A percentile compares a stretch with the other conserved stretches of the same genome.
Conservation (phyloP, 306 rosid species). For the Hippophae tibetana region DNA sequence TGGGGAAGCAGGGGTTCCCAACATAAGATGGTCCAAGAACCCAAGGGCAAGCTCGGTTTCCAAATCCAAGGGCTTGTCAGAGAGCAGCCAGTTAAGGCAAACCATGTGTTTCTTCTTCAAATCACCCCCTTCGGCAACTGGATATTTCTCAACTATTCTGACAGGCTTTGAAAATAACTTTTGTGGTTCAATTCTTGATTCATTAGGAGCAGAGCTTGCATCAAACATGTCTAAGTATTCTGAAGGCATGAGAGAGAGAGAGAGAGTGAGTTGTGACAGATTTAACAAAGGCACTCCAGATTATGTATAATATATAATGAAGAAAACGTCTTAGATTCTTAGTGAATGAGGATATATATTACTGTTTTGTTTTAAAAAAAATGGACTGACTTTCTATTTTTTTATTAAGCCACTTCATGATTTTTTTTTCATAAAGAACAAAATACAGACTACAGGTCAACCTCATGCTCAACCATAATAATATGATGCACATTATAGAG, state of each 20-base stretch:
- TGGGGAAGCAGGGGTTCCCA: constrained; percentile 99
- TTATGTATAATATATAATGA: neutral
- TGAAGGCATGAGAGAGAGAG: constrained; percentile 21
- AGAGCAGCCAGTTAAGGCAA: constrained; percentile 84
- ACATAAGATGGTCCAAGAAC: constrained; percentile 87
- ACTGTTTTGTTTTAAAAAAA: too few relatives aligned
- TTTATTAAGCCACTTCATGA: too few relatives aligned
- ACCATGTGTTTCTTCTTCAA: constrained; percentile 88
- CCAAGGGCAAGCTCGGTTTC: constrained; percentile 74
- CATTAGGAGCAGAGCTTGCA: constrained; percentile 63
- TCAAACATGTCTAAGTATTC: constrained; percentile 80
- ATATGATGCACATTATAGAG: too few relatives aligned
- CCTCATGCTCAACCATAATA: too few relatives aligned
- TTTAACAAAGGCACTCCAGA: constrained; percentile 6
- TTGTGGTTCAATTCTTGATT: constrained; percentile 66
- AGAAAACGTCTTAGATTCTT: too few relatives aligned
- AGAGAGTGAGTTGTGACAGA: constrained; percentile 18
- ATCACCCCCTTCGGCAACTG: constrained; percentile 79
- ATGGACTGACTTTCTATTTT: too few relatives aligned
- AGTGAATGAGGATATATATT: too few relatives aligned
- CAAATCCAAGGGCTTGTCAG: constrained; percentile 83
- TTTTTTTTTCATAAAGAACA: too few relatives aligned
- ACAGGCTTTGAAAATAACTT: constrained; percentile 71
- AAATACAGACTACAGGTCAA: too few relatives aligned
- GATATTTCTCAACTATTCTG: constrained; percentile 77